A percentile compares a stretch with the other conserved stretches of the same genome.
Evolutionary conservation across 768 basidiomycete genomes (phyloP).

Genomic region (Mycena metata): DNA sequence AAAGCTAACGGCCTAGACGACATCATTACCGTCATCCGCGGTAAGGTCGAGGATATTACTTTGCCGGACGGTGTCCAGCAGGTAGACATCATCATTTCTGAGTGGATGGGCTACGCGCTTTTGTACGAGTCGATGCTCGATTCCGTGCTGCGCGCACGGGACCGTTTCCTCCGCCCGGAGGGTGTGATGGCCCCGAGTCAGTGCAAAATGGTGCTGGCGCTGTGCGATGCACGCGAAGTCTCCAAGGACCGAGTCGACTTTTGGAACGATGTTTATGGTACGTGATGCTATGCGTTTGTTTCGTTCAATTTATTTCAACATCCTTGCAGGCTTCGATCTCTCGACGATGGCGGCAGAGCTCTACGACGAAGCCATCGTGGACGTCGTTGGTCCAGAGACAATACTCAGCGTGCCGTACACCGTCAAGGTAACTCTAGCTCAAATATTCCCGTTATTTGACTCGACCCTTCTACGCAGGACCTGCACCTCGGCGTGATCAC

Average conservation of each 20-base stretch:
- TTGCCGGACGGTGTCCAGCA: conserved; percentile 79
- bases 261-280: conserved; percentile 94
- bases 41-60: conserved; percentile 90
- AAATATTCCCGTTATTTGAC: background rate
- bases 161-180: conserved; percentile 81
- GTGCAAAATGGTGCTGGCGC: conserved; percentile 84
- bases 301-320: background rate
- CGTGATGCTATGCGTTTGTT: conserved; percentile 10
- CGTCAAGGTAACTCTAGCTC: conserved; percentile 68
- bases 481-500: conserved; percentile 77
- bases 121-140: conserved; percentile 99
- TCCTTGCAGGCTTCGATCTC: conserved; percentile 83
- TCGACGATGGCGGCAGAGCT: conserved; percentile 82
- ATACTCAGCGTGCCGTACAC: conserved; percentile 72
- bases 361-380: conserved; percentile 87
- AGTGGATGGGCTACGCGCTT: conserved; percentile 97
- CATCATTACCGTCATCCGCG: conserved; percentile 88
- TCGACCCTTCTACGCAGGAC: conserved; percentile 65
- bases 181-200: conserved; percentile 95
- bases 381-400: conserved; percentile 77
- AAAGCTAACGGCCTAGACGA: conserved; percentile 79
- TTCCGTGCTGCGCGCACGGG: conserved; percentile 90
- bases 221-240: conserved; percentile 83
- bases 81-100: conserved; percentile 96
- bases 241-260: conserved; percentile 88